Evolutionary conservation across 495 filamentous ascomycete species (phyloP), one percentile per base, ranked within the genome.

Genomic region (Aspergillus hancockii): DNA sequence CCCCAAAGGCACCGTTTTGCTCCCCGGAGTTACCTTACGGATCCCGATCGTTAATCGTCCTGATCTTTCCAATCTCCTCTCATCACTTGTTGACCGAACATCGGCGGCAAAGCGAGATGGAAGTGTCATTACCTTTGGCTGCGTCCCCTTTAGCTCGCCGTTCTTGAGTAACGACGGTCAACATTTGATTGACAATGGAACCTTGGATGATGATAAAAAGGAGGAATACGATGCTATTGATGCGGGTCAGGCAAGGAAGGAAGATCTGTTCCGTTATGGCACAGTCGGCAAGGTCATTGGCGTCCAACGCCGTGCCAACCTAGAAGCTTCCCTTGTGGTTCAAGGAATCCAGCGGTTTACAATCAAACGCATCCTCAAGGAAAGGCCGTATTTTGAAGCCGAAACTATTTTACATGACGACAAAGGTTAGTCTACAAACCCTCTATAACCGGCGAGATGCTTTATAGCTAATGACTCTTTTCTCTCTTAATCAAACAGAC

Each of bases 301-400:
- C 21, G 85, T 96, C 46, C 90, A 95, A 66, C 90, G 91, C 13
- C 79, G 88, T 45, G 83, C 88, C 56, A 85, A 85, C n/a, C 85
- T 88, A 23, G 89, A 96, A 65, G 84, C 93, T 31, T 86, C 85
- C 51, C 68, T 99, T 52, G 78, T 97, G 2, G 90, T 99, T 10
- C 91, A 97, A 65, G 95, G 95, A 21, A 72, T 91, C 16, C 83
- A 85, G 54, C 81, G 95, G 34, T 87, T 98, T 49, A 82, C 83
- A 50, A 74, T 97, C 10, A 88, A 89, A 49, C 88, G 87, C 64
- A 71, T 96, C 47, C 77, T 84, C 30, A 86, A 89, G 64, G 90
- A 95, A 53, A 85, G 87, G 49, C 90, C 91, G 3, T 98, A 87
- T 69, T 90, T 97, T 60, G 92, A 96, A 71, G 93, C 85, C 13